Evolutionary conservation across 176 grass and related monocot species (phyloP), one percentile per base, ranked within the genome.

Genomic region (Phoenix roebelenii): DNA sequence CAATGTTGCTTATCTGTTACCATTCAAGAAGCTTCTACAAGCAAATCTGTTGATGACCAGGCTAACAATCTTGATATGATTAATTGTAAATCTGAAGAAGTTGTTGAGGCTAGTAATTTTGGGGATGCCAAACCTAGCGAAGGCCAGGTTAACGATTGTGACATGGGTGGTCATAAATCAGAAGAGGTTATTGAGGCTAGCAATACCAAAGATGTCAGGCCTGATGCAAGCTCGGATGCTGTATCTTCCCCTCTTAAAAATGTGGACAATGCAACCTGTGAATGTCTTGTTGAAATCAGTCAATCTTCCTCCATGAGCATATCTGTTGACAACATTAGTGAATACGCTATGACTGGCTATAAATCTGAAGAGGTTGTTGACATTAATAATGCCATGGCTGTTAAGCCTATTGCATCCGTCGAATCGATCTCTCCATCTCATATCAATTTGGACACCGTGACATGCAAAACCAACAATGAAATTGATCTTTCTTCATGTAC

Each of bases 191-290:
- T 30, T 77, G 63, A 80, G 28, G 58, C 49, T 75, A 25, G 62
- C 25, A 79, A 82, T 70, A 52, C 57, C 74, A 79, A 79, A 68
- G 71, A 66, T 50, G 78, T 67, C 65, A 82, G 77, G 51, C 78
- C 70, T 22, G 75, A 78, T 75, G 69, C 78, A 66, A 49, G 52
- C 63, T 51, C 60, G 20, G 28, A 74, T 63, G 74, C 83, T 9
- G 60, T 74, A 59, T 83, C 53, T 56, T 86, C 72, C 18, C 65
- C 83, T 74, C 72, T 71, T 74, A 66, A 58, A 63, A 61, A 63
- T 78, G 23, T 61, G 82, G 74, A 78, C 52, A 81, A 61, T 63
- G 74, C 74, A 62, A 81, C 55, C 61, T 62, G 77, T 70, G 28
- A 57, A 70, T 20, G 17, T 19, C 3, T 70, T 61, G 64, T 25